Evolutionary conservation across 2,329 filamentous ascomycete species (phyloP).

Genomic region (Stagonosporopsis rhizophila): DNA sequence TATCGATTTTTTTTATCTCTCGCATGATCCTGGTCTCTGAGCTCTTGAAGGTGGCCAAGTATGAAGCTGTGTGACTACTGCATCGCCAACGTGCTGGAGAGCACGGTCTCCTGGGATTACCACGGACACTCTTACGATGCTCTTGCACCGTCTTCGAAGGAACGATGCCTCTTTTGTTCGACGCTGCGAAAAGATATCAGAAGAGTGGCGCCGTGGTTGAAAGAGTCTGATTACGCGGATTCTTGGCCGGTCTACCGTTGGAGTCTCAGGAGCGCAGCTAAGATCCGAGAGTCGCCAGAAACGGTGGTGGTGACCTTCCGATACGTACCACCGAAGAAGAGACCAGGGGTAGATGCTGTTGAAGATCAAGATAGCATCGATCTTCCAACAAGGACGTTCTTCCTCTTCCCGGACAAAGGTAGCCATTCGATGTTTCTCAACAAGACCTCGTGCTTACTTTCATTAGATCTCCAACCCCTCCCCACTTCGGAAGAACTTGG

Average conservation of each 20-base stretch:
- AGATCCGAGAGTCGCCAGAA: constrained; percentile 23
- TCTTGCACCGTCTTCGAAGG: constrained; percentile 2
- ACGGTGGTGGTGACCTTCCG: constrained; percentile 30
- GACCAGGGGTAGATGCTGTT: too few relatives aligned
- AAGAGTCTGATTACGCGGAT: constrained; percentile 5
- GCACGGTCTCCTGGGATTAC: constrained; percentile 13
- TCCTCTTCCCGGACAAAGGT: too few relatives aligned
- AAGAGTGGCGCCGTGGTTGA: constrained; percentile 14
- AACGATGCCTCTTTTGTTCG: constrained; percentile 26
- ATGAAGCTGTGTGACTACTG: constrained; percentile 19
- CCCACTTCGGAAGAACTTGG: too few relatives aligned
- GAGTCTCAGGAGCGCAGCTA: constrained; percentile 22
- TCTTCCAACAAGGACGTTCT: too few relatives aligned
- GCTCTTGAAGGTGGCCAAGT: not conserved
- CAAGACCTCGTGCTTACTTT: too few relatives aligned
- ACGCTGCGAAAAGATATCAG: constrained; percentile 21
- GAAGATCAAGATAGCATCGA: too few relatives aligned
- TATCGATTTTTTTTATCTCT: not conserved
- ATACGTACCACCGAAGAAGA: too few relatives aligned
- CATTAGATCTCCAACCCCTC: too few relatives aligned
- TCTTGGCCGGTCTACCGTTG: too few relatives aligned
- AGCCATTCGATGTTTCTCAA: too few relatives aligned
- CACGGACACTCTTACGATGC: constrained; percentile 11
- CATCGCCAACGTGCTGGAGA: constrained; percentile 11
- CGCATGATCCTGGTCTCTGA: not conserved